Conservation (phyloP, 306 rosid species). For the Acacia confusa region DNA sequence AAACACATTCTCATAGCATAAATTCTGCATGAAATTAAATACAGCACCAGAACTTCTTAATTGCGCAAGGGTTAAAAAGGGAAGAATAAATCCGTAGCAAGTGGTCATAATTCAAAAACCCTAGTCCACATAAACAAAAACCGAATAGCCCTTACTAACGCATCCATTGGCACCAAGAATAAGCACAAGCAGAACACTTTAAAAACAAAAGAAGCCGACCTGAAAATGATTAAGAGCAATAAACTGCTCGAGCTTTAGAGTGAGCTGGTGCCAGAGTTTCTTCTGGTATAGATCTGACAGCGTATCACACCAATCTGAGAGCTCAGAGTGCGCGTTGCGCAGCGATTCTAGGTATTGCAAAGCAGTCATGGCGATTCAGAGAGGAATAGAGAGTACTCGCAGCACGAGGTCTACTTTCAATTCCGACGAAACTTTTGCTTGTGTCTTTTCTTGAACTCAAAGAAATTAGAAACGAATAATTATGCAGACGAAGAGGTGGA, state of each 20-base stretch:
- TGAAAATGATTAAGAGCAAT: conserved; percentile 87
- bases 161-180: conserved; percentile 6
- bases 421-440: conserved; percentile 27
- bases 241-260: conserved; percentile 97
- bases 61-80: not conserved
- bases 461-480: conserved; percentile 65
- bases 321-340: conserved; percentile 90
- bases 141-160: not conserved
- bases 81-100: conserved; percentile 5
- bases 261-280: conserved; percentile 99
- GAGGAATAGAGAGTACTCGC: not conserved
- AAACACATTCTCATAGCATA: not conserved
- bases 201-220: conserved; percentile 42
- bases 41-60: conserved; percentile 23
- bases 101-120: conserved; percentile 47
- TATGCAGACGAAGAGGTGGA: conserved; percentile 5
- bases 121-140: conserved; percentile 33
- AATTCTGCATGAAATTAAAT: not conserved
- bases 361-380: conserved; percentile 73
- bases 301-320: conserved; percentile 84
- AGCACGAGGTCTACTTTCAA: conserved; percentile 10
- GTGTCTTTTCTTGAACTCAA: conserved; percentile 50
- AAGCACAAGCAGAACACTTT: not conserved
- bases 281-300: conserved; percentile 98
- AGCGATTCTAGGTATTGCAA: conserved; percentile 88